Conservation (phyloP, 2,329 filamentous ascomycete species). For the Venturia carpophila region DNA sequence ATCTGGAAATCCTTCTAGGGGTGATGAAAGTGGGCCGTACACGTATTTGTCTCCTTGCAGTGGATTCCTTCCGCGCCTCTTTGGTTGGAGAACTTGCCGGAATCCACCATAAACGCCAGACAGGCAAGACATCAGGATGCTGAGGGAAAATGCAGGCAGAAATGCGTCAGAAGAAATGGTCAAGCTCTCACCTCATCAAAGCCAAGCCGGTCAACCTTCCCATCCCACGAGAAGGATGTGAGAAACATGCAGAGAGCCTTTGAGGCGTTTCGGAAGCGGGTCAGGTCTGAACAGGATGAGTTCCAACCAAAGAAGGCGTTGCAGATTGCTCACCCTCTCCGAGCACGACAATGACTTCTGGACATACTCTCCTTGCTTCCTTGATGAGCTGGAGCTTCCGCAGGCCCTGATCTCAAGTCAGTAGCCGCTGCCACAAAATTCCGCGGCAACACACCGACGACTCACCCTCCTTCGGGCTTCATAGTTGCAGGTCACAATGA, state of each 20-base stretch:
- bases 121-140: constrained; percentile 1
- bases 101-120: constrained; percentile 2
- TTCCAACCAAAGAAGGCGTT: neutral
- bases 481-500: constrained; percentile 83
- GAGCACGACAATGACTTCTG: constrained; percentile 74
- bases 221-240: constrained; percentile 66
- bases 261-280: constrained; percentile 75
- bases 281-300: constrained; percentile 50
- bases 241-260: constrained; percentile 72
- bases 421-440: neutral
- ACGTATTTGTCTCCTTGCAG: constrained; percentile 7
- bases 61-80: constrained; percentile 1
- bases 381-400: constrained; percentile 78
- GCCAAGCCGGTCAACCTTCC: constrained; percentile 70
- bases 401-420: constrained; percentile 38
- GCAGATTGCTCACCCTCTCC: constrained; percentile 50
- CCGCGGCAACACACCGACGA: neutral
- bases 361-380: constrained; percentile 72
- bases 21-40: neutral
- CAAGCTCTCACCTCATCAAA: constrained; percentile 69
- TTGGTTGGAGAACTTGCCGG: neutral
- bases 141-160: constrained; percentile 2
- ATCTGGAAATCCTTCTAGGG: neutral
- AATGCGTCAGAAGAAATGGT: neutral
- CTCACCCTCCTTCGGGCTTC: constrained; percentile 61